A percentile compares a stretch with the other conserved stretches of the same genome.
Conservation (phyloP, 306 rosid species). For the Trifolium dubium region DNA sequence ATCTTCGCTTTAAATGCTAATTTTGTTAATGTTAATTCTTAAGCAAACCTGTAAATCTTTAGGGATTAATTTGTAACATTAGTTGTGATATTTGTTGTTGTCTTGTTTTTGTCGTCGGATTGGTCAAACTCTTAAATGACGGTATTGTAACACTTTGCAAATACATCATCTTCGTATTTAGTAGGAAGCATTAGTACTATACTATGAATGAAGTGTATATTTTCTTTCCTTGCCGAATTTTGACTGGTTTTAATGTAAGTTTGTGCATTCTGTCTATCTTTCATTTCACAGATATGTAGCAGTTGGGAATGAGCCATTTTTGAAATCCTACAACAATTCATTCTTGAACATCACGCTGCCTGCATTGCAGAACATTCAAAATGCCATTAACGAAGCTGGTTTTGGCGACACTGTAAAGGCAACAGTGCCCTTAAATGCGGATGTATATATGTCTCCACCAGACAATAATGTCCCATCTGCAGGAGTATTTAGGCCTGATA, state of each 20-base stretch:
- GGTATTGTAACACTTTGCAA: conserved; percentile 11
- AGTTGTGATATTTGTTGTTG: background rate
- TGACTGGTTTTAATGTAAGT: background rate
- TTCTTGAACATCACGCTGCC: conserved; percentile 85
- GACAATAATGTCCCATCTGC: conserved; percentile 74
- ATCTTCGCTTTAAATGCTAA: conserved; percentile 17
- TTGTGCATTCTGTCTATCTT: conserved; percentile 30
- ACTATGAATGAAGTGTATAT: conserved; percentile 10
- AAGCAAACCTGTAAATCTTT: background rate
- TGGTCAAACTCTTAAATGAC: conserved; percentile 10
- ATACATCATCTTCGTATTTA: background rate
- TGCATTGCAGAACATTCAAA: conserved; percentile 93
- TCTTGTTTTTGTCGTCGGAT: conserved; percentile 20
- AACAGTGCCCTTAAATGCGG: conserved; percentile 95
- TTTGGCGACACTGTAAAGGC: conserved; percentile 77
- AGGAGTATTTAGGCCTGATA: conserved; percentile 80
- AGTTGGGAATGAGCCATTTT: conserved; percentile 97
- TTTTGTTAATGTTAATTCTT: background rate
- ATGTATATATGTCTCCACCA: conserved; percentile 77
- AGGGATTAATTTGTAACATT: background rate
- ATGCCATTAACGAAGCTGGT: conserved; percentile 87
- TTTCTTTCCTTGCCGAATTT: conserved; percentile 1
- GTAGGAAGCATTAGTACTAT: background rate
- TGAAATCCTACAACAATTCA: conserved; percentile 82
- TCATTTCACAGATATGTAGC: conserved; percentile 79